phyloP scores from a whole-genome alignment of 495 filamentous ascomycete genomes.

The Glonium stellatum region DNA sequence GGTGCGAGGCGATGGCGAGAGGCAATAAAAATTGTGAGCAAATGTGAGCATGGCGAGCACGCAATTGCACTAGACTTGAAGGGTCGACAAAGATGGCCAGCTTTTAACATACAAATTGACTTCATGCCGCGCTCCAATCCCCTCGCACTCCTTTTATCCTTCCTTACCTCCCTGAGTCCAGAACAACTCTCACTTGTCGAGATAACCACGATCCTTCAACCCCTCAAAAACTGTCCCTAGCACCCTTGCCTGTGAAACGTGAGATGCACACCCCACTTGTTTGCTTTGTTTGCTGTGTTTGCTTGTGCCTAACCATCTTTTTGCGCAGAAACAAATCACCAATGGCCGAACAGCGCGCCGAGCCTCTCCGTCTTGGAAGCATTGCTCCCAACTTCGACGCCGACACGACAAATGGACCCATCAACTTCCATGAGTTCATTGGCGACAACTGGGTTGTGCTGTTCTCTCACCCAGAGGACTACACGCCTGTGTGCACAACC shows the following conservation, averaged over 20 bases:
- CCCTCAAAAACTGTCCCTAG: background rate
- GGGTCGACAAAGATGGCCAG: background rate
- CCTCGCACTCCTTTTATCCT: background rate
- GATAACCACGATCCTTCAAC: background rate
- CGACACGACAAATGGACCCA: conserved; percentile 81
- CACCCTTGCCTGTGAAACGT: background rate
- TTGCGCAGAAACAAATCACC: conserved; percentile 16
- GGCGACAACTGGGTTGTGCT: conserved; percentile 90
- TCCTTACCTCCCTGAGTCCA: background rate
- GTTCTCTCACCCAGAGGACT: conserved; percentile 89
- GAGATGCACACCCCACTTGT: conserved; percentile 21
- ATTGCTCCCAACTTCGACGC: conserved; percentile 90
- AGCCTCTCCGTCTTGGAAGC: conserved; percentile 73
- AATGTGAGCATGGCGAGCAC: background rate
- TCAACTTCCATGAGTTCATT: conserved; percentile 96
- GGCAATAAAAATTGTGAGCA: background rate
- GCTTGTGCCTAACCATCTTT: background rate
- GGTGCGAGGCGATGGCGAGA: background rate
- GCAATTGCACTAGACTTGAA: conserved; percentile 2
- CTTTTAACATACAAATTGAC: conserved; percentile 1
- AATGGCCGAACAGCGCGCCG: conserved; percentile 30
- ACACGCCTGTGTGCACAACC: conserved; percentile 89
- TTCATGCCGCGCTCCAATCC: background rate
- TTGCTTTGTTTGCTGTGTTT: conserved; percentile 16
- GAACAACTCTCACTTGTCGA: too few species aligned